Percentiles rank a stretch among this genome's conserved stretches.
Conservation (phyloP, 2,329 filamentous ascomycete genomes). For the Decorospora gaudefroyi region DNA sequence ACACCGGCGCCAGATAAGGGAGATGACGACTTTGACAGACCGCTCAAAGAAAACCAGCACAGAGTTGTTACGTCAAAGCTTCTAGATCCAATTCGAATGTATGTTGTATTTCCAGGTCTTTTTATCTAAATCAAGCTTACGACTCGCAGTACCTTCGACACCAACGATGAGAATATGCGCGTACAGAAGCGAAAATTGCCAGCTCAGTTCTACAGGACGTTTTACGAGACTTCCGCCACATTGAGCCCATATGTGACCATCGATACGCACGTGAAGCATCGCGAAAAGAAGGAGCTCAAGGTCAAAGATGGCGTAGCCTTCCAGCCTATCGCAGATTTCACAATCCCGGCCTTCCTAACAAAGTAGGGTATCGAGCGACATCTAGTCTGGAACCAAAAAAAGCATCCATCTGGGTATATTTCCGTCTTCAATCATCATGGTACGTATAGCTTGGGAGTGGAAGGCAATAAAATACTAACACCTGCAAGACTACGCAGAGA, state of each 20-base stretch:
- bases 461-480: not conserved
- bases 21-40: too few relatives aligned
- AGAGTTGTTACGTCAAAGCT: not conserved
- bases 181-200: slow-evolving; percentile 4
- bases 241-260: slow-evolving; percentile 15
- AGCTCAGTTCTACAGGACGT: slow-evolving; percentile 8
- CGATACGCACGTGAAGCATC: slow-evolving; percentile 18
- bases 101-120: not conserved
- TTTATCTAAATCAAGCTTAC: not conserved
- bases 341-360: slow-evolving; percentile 2
- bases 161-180: not conserved
- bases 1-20: too few relatives aligned
- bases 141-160: not conserved
- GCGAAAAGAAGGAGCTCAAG: slow-evolving; percentile 7
- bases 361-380: slow-evolving; percentile 13
- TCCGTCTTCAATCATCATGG: slow-evolving; percentile 15
- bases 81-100: not conserved
- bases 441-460: not conserved
- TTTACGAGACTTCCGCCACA: slow-evolving; percentile 20
- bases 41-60: too few relatives aligned
- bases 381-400: slow-evolving; percentile 13
- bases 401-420: slow-evolving; percentile 18
- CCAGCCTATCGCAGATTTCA: slow-evolving; percentile 19
- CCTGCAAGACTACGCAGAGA: slow-evolving; percentile 1
- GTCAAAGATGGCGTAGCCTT: slow-evolving; percentile 16